Evolutionary conservation across 306 rosid species (phyloP).

Genomic region (Medicago ruthenica): DNA sequence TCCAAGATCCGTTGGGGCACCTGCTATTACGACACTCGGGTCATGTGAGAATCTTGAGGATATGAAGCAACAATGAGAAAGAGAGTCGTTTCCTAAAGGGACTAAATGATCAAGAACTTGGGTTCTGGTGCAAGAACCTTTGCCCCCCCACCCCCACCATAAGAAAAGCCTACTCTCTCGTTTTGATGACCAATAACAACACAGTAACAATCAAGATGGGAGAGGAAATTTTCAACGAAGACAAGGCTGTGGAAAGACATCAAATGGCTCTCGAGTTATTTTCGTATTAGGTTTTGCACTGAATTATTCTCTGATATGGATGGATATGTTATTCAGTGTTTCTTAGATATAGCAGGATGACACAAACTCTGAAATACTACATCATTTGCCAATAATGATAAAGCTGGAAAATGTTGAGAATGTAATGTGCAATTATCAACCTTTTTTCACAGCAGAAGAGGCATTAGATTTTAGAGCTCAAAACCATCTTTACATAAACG

Average conservation of each 20-base stretch:
- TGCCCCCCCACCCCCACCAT: too few species aligned
- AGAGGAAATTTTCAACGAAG: background rate
- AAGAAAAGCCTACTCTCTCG: too few species aligned
- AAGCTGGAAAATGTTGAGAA: conserved; percentile 28
- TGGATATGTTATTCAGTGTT: background rate
- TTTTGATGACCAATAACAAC: too few species aligned
- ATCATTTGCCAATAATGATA: conserved; percentile 5
- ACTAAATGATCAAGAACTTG: too few species aligned
- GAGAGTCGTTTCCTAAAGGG: too few species aligned
- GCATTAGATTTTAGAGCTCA: background rate
- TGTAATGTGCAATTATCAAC: conserved; percentile 14
- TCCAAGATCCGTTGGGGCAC: too few species aligned
- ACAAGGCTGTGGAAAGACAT: background rate
- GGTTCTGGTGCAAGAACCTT: too few species aligned
- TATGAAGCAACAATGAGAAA: too few species aligned
- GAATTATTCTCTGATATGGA: conserved; percentile 10
- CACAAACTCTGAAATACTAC: conserved; percentile 17
- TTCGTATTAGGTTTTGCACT: background rate
- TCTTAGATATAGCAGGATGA: conserved; percentile 16
- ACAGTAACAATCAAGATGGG: too few species aligned
- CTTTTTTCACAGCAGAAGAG: background rate
- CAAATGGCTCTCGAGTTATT: background rate
- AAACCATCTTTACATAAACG: background rate
- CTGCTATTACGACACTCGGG: too few species aligned
- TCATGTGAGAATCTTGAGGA: too few species aligned